Base-by-base conservation (phyloP, 306 rosid species). In the Lathyrus aphaca region DNA sequence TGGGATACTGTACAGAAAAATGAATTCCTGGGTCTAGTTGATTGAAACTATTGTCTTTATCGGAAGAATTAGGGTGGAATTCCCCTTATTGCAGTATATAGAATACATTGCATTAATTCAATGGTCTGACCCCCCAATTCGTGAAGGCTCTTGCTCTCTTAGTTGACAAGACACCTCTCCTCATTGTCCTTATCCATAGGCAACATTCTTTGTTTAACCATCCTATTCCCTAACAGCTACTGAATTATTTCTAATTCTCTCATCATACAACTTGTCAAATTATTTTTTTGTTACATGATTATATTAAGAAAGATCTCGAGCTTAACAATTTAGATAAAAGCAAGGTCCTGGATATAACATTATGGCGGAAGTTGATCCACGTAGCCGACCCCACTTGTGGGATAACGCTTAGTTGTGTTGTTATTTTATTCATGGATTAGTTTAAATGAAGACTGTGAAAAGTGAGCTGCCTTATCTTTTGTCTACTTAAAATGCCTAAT, bases 401-500 rank as follows among this genome's bases (percentile, higher is more conserved):
- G 29, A 25, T 25, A 3, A 25, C 4, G 4, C 29, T 25, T 25
- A 4, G 29, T 25, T 25, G 29, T 25, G 29, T 25, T 25, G 29
- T 25, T 25, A 25, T 25, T 25, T 25, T 51, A 17, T 69, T 14
- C 11, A 61, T 49, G 60, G 46, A 23, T 64, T 49, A 50, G 5
- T 65, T 53, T 55, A 12, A 12, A 27, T 25, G 38, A 55, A 25
- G 61, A 11, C 32, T 12, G 37, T 54, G 61, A 23, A 25, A 54
- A 7, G 16, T 14, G 16, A 25, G 37, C 61, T 13, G 61, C 38
- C 18, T 25, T 14, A 55, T 25, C 14, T 54, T 55, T 25, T 55
- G 23, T 73, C 77, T 72, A 77, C 84, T 30, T 83, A 88, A 68
- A 92, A 90, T 64, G 81, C 30, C 18, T 73, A 11, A 57, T 55